These are phyloP conservation scores for Trypanosoma congolense DNA, from an alignment of 208 protist species.

Conservation along the genomic window DNA sequence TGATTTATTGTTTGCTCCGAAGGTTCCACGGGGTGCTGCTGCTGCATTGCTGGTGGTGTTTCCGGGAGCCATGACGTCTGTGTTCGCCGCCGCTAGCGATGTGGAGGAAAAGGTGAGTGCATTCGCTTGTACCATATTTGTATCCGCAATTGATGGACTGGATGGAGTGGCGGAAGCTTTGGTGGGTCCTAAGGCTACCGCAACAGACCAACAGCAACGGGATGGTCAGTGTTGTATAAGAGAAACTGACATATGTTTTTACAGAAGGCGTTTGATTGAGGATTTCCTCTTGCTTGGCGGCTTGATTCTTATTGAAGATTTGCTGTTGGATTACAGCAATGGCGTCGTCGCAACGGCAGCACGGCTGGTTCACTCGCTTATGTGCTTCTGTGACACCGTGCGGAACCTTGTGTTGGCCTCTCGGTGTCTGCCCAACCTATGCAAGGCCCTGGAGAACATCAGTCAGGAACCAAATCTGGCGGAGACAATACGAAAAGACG, in stretches of 20 bases:
- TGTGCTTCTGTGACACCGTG: slow-evolving; percentile 9
- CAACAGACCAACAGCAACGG: not conserved
- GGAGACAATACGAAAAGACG: not conserved
- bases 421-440: slow-evolving; percentile 19
- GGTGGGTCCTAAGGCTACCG: not conserved
- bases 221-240: not conserved
- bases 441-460: slow-evolving; percentile 10
- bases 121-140: slow-evolving; percentile 14
- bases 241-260: slow-evolving; percentile 14
- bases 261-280: slow-evolving; percentile 22
- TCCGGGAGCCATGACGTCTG: slow-evolving; percentile 11
- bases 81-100: slow-evolving; percentile 19
- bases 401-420: slow-evolving; percentile 25
- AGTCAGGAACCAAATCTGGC: slow-evolving; percentile 20
- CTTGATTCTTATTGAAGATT: slow-evolving; percentile 31
- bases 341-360: slow-evolving; percentile 26
- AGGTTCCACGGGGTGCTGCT: slow-evolving; percentile 3
- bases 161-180: not conserved
- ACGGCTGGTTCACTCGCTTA: slow-evolving; percentile 15
- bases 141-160: slow-evolving; percentile 10
- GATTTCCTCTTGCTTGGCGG: slow-evolving; percentile 23
- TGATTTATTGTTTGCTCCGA: slow-evolving; percentile 3
- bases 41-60: slow-evolving; percentile 15
- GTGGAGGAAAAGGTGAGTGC: slow-evolving; percentile 24
- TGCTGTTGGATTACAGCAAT: slow-evolving; percentile 32